phyloP scores from a whole-genome alignment of 306 rosid species.

The Quercus aquifolioides region DNA sequence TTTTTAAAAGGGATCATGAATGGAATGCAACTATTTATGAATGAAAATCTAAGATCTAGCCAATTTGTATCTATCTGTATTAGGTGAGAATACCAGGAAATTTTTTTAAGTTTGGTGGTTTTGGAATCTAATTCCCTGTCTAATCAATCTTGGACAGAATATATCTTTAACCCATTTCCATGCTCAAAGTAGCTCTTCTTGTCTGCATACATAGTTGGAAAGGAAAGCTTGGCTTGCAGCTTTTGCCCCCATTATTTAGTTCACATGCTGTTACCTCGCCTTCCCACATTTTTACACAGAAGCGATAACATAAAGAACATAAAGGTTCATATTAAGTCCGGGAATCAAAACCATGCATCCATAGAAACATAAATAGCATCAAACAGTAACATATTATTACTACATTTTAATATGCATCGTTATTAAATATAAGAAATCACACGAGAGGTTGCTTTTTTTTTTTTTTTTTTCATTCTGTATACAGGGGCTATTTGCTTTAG shows the following conservation, averaged over 20 bases:
- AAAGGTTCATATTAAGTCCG: neutral
- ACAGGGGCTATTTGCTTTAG: neutral
- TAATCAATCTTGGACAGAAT: conserved; percentile 41
- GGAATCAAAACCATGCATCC: neutral
- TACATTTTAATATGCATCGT: neutral
- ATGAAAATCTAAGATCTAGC: neutral
- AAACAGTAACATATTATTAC: neutral
- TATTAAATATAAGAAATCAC: too few species aligned
- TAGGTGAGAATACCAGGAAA: neutral
- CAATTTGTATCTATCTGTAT: neutral
- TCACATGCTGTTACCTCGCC: conserved; percentile 19
- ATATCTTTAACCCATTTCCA: conserved; percentile 44
- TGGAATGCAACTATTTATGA: neutral
- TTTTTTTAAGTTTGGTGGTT: conserved; percentile 24
- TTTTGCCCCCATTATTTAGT: conserved; percentile 27
- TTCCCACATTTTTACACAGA: neutral
- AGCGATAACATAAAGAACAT: neutral
- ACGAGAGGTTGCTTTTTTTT: too few species aligned
- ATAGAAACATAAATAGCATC: neutral
- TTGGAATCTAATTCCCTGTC: conserved; percentile 57
- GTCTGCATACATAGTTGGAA: conserved; percentile 14
- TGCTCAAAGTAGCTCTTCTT: conserved; percentile 20
- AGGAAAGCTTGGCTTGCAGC: conserved; percentile 37
- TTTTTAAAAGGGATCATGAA: neutral
- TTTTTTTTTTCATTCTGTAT: too few species aligned